phyloP scores from a whole-genome alignment of 2,329 filamentous ascomycete species.

The Fusarium bulbicola region DNA sequence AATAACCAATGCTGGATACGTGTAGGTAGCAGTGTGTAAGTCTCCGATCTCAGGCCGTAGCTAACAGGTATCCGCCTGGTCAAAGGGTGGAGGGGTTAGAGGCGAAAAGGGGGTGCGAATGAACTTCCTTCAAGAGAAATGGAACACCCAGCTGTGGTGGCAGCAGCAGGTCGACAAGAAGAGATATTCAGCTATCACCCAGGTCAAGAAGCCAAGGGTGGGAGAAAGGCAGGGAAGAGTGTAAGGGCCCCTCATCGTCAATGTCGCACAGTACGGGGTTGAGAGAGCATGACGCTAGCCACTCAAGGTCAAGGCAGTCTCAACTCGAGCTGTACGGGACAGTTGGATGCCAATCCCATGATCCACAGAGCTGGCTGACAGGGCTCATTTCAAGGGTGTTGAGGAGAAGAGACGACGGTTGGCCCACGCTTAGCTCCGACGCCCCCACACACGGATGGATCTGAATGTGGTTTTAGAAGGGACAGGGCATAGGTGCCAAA shows the following conservation, averaged over 20 bases:
- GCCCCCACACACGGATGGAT: conserved; percentile 29
- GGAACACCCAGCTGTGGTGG: conserved; percentile 30
- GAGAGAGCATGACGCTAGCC: conserved; percentile 34
- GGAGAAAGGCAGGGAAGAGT: conserved; percentile 25
- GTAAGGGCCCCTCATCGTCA: conserved; percentile 25
- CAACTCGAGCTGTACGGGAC: conserved; percentile 27
- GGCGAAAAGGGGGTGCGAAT: conserved; percentile 18
- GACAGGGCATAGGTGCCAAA: conserved; percentile 12
- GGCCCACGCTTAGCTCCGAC: conserved; percentile 39
- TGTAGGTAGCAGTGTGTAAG: conserved; percentile 28
- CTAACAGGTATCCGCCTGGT: conserved; percentile 24
- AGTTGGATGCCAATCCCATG: conserved; percentile 35
- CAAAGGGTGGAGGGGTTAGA: conserved; percentile 22
- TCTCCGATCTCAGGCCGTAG: conserved; percentile 37
- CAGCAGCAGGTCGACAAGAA: conserved; percentile 39
- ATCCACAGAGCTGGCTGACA: conserved; percentile 41
- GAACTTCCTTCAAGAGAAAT: conserved; percentile 12
- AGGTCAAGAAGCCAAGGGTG: conserved; percentile 22
- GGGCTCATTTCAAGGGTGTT: conserved; percentile 37
- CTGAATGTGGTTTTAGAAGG: conserved; percentile 25
- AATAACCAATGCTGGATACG: conserved; percentile 30
- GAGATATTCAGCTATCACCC: conserved; percentile 35
- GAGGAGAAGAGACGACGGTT: conserved; percentile 25
- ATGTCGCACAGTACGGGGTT: conserved; percentile 40
- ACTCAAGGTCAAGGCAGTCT: conserved; percentile 38